Percentiles rank a stretch among this genome's conserved stretches.
These are phyloP conservation scores for Paecilomyces sp. DNA, from an alignment of 2,329 filamentous ascomycete genomes.

Conservation along the genomic window DNA sequence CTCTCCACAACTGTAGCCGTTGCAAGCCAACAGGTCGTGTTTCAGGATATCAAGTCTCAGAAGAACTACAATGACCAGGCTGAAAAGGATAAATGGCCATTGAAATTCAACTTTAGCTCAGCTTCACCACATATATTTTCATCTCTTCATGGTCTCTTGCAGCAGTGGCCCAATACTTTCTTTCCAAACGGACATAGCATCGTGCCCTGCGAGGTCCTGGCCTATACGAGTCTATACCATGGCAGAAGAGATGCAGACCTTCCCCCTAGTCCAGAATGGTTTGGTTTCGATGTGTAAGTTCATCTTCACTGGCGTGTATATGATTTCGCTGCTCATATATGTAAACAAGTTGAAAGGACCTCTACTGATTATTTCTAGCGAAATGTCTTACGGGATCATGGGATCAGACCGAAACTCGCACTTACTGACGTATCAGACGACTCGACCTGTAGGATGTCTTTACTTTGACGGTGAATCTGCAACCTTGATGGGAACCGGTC, in stretches of 20 bases:
- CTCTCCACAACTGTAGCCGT: not conserved
- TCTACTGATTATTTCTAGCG: constrained; percentile 9
- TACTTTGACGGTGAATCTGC: constrained; percentile 49
- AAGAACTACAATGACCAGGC: not conserved
- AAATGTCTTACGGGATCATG: constrained; percentile 51
- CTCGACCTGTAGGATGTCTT: constrained; percentile 33
- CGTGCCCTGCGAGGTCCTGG: constrained; percentile 39
- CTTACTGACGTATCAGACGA: constrained; percentile 45
- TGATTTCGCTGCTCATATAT: too few species aligned
- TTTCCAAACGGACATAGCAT: constrained; percentile 46
- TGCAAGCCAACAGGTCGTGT: not conserved
- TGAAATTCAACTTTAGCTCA: constrained; percentile 39
- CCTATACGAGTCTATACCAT: constrained; percentile 45
- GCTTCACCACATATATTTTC: constrained; percentile 44
- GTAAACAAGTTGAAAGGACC: not conserved
- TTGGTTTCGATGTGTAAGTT: constrained; percentile 40
- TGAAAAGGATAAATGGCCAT: not conserved
- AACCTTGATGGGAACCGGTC: constrained; percentile 40
- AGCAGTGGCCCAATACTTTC: constrained; percentile 47
- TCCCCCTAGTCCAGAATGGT: constrained; percentile 45
- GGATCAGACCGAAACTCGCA: constrained; percentile 37
- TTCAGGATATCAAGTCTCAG: not conserved
- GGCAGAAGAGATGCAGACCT: constrained; percentile 35
- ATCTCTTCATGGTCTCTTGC: constrained; percentile 39
- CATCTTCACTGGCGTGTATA: too few species aligned